Base-by-base conservation (phyloP, 2,329 filamentous ascomycete species). In the Nigrograna mackinnonii region DNA sequence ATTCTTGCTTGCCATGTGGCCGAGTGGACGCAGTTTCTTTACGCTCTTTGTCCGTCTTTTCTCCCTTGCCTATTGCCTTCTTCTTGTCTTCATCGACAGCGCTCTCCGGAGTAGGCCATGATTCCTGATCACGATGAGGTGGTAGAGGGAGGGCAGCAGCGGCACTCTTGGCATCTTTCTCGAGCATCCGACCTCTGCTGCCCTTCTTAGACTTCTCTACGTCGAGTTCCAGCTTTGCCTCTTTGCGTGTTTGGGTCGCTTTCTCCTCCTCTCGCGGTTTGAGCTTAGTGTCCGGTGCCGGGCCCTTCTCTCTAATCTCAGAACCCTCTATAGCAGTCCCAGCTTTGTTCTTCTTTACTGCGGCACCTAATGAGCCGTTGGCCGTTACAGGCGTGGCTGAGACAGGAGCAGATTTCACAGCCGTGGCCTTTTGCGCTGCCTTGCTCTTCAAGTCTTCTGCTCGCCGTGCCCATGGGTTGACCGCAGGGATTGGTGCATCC, bases 81-180 rank as follows among this genome's bases (percentile, higher is more conserved):
- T 85, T 85, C 70, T 88, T 89, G 48, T 87, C 82, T 55, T 94
- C 90, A 37, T 85, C 84, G 39, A 86, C 82, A 2, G 85, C 86
- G 37, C 79, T 85, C 55, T 96, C 89, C 1, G 91, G 91, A 3
- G 92, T 97, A 13, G 94, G 94, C 94, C 94, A 99, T 16, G 84
- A 84, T 39, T 83, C 75, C 37, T 89, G 79, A 67, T 97, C 91
- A 44, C 81, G 84, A 35, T 89, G 86, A 2, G 88, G 79, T 19
- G 88, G 88, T 22, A 81, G 75, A 31, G 72, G 64, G 34, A 68
- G 59, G 12, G 62, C 63, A n/a, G 46, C 48, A 11, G 55, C 30
- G 5, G 44, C 19, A 17, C 46, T 32, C 38, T 57, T 66, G 18
- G 35, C 26, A 6, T 67, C 60, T 43, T 61, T 67, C 30, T 68